Percentiles rank a stretch among this genome's conserved stretches.
Evolutionary conservation across 2,329 filamentous ascomycete species (phyloP).

Genomic region (Claviceps sp.): DNA sequence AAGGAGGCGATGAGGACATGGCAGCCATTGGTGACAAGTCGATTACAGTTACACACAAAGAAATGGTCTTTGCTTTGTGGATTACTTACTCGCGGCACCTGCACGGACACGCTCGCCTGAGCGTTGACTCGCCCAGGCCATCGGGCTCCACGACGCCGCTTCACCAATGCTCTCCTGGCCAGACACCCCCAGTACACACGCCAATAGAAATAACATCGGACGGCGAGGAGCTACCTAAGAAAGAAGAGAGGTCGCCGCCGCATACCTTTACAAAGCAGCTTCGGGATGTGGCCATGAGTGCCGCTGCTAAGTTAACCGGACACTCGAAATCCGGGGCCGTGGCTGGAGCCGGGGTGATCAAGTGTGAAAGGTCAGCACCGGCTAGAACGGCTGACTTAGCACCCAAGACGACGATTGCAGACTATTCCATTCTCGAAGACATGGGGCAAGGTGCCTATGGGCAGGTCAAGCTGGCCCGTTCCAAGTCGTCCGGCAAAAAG

Average conservation of each 20-base stretch:
- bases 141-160: constrained; percentile 58
- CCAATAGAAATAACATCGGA: constrained; percentile 44
- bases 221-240: constrained; percentile 28
- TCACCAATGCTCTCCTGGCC: constrained; percentile 66
- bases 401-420: constrained; percentile 71
- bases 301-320: constrained; percentile 39
- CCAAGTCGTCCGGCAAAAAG: constrained; percentile 69
- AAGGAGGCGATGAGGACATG: constrained; percentile 43
- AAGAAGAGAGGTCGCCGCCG: constrained; percentile 26
- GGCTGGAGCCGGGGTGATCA: constrained; percentile 7
- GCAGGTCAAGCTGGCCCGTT: constrained; percentile 86
- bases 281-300: constrained; percentile 41
- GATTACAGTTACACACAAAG: constrained; percentile 42
- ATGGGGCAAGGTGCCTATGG: constrained; percentile 98
- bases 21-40: constrained; percentile 23
- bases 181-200: constrained; percentile 43
- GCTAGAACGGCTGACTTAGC: constrained; percentile 23
- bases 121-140: constrained; percentile 47
- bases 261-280: constrained; percentile 41
- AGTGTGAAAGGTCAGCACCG: constrained; percentile 19
- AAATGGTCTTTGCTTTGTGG: constrained; percentile 91
- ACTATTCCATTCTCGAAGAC: constrained; percentile 88
- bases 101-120: constrained; percentile 50
- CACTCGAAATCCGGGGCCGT: constrained; percentile 17
- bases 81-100: constrained; percentile 91